Conservation (phyloP, 371 early-diverging fungal species). For the Rhizopus microsporus region DNA sequence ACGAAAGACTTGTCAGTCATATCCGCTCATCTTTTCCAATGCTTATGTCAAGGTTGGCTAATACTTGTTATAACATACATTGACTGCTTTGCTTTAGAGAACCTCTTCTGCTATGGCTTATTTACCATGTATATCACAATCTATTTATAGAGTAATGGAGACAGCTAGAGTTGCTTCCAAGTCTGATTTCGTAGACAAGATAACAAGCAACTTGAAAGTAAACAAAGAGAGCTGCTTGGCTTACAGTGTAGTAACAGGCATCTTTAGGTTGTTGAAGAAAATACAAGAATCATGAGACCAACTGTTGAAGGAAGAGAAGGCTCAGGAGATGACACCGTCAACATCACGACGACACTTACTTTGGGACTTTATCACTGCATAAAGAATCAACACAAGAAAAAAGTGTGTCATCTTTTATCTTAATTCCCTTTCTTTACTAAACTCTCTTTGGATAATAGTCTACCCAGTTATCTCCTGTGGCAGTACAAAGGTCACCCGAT, state of each 20-base stretch:
- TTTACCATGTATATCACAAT: conserved; percentile 16
- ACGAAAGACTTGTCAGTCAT: conserved; percentile 6
- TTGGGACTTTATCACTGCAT: conserved; percentile 16
- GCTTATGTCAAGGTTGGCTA: conserved; percentile 14
- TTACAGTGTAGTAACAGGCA: background rate
- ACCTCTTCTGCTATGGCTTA: conserved; percentile 2
- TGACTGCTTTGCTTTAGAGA: background rate
- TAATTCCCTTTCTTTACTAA: too few species aligned
- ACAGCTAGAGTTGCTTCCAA: too few species aligned
- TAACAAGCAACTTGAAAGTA: too few species aligned
- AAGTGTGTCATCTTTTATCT: too few species aligned
- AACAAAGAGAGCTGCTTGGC: too few species aligned
- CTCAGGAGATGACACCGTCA: background rate
- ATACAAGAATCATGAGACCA: conserved; percentile 11
- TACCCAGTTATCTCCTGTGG: too few species aligned
- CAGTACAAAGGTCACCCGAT: conserved; percentile 9
- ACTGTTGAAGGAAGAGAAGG: background rate
- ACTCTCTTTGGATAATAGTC: too few species aligned
- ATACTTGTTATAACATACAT: background rate
- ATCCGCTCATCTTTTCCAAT: conserved; percentile 21
- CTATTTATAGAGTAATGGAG: background rate
- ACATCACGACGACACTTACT: background rate
- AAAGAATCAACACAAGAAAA: background rate
- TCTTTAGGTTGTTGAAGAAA: conserved; percentile 7
- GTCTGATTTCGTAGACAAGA: too few species aligned